phyloP scores from a whole-genome alignment of 2,329 filamentous ascomycete genomes.

The Venturia asperata region DNA sequence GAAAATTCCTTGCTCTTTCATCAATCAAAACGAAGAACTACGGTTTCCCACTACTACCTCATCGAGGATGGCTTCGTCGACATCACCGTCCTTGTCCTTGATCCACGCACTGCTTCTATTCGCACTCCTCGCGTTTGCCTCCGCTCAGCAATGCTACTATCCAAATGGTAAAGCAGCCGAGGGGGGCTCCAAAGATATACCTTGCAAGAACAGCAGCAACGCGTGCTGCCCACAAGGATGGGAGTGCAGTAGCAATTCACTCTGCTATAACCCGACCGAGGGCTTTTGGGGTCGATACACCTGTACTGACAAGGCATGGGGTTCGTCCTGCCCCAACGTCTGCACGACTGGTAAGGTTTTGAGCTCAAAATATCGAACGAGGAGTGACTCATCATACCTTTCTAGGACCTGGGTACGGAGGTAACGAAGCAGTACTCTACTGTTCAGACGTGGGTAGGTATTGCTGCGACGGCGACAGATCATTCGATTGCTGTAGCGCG shows the following conservation, averaged over 20 bases:
- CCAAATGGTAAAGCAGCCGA: neutral
- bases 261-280: slow-evolving; percentile 27
- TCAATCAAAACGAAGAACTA: neutral
- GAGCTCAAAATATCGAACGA: neutral
- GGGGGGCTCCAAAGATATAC: neutral
- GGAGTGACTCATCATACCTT: neutral
- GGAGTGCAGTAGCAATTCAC: slow-evolving; percentile 29
- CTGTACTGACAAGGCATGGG: slow-evolving; percentile 31
- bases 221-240: slow-evolving; percentile 32
- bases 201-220: neutral
- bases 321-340: neutral
- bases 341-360: neutral
- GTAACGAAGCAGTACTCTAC: neutral
- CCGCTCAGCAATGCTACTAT: slow-evolving; percentile 9
- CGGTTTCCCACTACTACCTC: neutral
- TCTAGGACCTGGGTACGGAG: neutral
- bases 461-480: neutral
- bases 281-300: slow-evolving; percentile 28
- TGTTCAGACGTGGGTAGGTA: neutral
- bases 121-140: neutral
- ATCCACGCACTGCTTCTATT: neutral
- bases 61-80: neutral
- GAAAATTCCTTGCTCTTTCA: neutral
- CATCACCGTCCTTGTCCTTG: neutral
- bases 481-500: neutral